A percentile compares a stretch with the other conserved stretches of the same genome.
These are phyloP conservation scores for Pichia sp. DNA, from an alignment of 1,139 yeast genomes.

Conservation along the genomic window DNA sequence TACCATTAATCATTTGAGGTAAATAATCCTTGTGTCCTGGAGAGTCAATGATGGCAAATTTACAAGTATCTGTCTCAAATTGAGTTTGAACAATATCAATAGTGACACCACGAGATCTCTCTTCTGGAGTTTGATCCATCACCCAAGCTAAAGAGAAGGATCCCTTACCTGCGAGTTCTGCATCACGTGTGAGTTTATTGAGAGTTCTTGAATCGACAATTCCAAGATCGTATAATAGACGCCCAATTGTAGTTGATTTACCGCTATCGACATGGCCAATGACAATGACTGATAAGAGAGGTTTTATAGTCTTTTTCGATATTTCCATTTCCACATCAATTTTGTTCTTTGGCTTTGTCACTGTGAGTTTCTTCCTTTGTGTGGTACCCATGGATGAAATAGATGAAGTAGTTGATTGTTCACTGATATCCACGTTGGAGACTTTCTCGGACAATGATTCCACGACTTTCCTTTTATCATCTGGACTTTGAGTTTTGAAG, in stretches of 20 bases:
- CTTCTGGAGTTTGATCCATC: slow-evolving; percentile 92
- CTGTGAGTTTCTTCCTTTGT: too few relatives aligned
- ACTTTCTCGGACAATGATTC: slow-evolving; percentile 26
- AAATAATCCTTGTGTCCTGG: slow-evolving; percentile 98
- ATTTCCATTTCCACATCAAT: slow-evolving; percentile 38
- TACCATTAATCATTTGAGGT: slow-evolving; percentile 98
- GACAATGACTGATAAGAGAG: slow-evolving; percentile 72
- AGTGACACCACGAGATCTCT: slow-evolving; percentile 85
- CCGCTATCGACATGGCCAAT: slow-evolving; percentile 99
- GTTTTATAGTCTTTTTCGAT: slow-evolving; percentile 38
- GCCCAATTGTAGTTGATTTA: slow-evolving; percentile 90
- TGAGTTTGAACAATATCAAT: slow-evolving; percentile 81
- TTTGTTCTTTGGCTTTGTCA: slow-evolving; percentile 37
- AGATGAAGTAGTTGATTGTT: slow-evolving; percentile 3
- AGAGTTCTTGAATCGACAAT: slow-evolving; percentile 73
- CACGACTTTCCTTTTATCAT: slow-evolving; percentile 53
- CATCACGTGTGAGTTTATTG: slow-evolving; percentile 71
- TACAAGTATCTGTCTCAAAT: slow-evolving; percentile 59
- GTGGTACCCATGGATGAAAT: slow-evolving; percentile 11
- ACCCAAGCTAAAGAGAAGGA: slow-evolving; percentile 98
- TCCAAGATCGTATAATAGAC: slow-evolving; percentile 74
- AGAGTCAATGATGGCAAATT: slow-evolving; percentile 89
- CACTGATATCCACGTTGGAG: slow-evolving; percentile 14
- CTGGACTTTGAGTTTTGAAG: slow-evolving; percentile 75
- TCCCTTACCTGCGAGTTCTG: slow-evolving; percentile 77